phyloP scores from a whole-genome alignment of 2,329 filamentous ascomycete genomes.

The Aspergillus hiratsukae region DNA sequence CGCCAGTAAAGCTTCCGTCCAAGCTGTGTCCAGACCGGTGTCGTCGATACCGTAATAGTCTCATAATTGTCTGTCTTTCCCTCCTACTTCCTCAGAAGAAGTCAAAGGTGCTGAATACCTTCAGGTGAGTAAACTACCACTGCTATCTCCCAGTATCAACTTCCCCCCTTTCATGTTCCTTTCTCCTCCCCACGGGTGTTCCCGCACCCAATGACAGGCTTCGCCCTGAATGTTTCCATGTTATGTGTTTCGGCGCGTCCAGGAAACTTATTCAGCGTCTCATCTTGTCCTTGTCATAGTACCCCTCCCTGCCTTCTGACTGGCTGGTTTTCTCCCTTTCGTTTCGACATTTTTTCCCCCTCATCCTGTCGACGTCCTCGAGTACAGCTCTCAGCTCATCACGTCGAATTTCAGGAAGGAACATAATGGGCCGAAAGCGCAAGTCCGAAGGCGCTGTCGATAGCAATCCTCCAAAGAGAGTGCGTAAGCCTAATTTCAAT shows the following conservation, averaged over 20 bases:
- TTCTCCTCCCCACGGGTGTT: not conserved
- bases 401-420: not conserved
- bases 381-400: not conserved
- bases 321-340: constrained; percentile 5
- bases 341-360: not conserved
- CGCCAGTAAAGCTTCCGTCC: not conserved
- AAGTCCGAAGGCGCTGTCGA: constrained; percentile 5
- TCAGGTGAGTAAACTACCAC: not conserved
- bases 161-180: not conserved
- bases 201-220: not conserved
- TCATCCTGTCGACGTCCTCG: not conserved
- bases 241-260: constrained; percentile 9
- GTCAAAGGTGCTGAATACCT: not conserved
- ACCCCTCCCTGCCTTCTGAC: constrained; percentile 3
- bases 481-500: not conserved
- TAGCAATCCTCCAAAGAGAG: not conserved
- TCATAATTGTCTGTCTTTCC: not conserved
- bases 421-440: constrained; percentile 13
- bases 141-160: not conserved
- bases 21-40: not conserved
- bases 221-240: constrained; percentile 1
- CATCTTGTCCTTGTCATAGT: not conserved
- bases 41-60: not conserved
- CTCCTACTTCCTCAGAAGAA: not conserved
- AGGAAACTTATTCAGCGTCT: constrained; percentile 1